A percentile compares a stretch with the other conserved stretches of the same genome.
Conservation (phyloP, 495 filamentous ascomycete species). For the Tuber aestivum region DNA sequence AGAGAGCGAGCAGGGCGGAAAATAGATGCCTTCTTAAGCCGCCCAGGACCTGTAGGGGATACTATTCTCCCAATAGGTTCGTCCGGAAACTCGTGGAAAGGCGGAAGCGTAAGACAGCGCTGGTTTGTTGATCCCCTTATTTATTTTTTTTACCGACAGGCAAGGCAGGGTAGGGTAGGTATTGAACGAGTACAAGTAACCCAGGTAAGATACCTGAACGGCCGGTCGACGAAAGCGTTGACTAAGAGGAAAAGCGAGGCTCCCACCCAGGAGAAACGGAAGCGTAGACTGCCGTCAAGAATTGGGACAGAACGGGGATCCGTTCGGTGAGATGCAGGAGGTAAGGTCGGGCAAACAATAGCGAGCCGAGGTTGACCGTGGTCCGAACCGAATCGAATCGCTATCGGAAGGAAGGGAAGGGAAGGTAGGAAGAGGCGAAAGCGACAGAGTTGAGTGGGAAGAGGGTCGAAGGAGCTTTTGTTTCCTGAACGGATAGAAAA, state of each 20-base stretch:
- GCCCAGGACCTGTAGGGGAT: constrained; percentile 27
- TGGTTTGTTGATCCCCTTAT: constrained; percentile 16
- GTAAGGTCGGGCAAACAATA: constrained; percentile 33
- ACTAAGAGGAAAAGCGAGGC: constrained; percentile 16
- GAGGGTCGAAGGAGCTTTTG: constrained; percentile 8
- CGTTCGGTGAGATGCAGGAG: constrained; percentile 29
- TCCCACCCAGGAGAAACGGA: constrained; percentile 29
- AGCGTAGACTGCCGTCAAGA: constrained; percentile 20
- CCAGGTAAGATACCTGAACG: background rate
- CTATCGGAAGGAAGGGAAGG: constrained; percentile 13
- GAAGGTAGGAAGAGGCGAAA: background rate
- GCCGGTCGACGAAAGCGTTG: background rate
- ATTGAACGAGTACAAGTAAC: background rate
- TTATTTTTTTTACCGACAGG: background rate
- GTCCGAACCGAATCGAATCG: constrained; percentile 19
- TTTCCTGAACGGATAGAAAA: constrained; percentile 23
- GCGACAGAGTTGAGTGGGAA: background rate
- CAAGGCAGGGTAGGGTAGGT: background rate
- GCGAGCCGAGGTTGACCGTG: constrained; percentile 26
- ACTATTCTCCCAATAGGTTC: constrained; percentile 5
- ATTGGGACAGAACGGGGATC: constrained; percentile 33
- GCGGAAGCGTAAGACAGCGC: constrained; percentile 11
- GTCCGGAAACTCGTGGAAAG: constrained; percentile 25
- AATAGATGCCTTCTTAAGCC: constrained; percentile 25
- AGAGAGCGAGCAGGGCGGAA: constrained; percentile 24